Percentiles rank a stretch among this genome's conserved stretches.
Conservation (phyloP, 352 stramenopile genomes). For the Globisporangium paddicum region DNA sequence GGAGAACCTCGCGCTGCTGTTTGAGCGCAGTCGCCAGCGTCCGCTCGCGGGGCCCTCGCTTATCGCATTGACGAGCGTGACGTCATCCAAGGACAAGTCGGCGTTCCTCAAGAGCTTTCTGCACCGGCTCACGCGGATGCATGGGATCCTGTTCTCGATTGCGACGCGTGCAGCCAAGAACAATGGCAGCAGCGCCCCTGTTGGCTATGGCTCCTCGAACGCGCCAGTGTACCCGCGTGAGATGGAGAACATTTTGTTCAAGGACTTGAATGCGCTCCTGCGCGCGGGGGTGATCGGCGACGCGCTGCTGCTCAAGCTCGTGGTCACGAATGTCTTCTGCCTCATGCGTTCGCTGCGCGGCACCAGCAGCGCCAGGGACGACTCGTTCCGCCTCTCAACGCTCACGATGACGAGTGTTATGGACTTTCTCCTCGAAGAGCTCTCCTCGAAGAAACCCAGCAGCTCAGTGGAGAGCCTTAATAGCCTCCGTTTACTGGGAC, state of each 20-base stretch:
- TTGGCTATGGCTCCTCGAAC: constrained; percentile 1
- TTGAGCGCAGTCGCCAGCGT: constrained; percentile 83
- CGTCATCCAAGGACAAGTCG: constrained; percentile 69
- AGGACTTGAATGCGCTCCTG: constrained; percentile 54
- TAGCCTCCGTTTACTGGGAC: constrained; percentile 39
- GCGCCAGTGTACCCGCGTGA: constrained; percentile 45
- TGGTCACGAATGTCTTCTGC: constrained; percentile 80
- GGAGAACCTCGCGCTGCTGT: constrained; percentile 87
- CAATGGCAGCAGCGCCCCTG: not conserved
- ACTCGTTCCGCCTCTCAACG: constrained; percentile 55
- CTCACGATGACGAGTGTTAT: constrained; percentile 42
- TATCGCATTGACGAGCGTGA: constrained; percentile 27
- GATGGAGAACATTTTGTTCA: constrained; percentile 62
- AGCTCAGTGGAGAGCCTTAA: constrained; percentile 16
- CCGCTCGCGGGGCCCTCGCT: constrained; percentile 34
- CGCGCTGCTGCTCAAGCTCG: constrained; percentile 69
- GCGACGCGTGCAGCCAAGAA: constrained; percentile 19
- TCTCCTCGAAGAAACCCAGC: constrained; percentile 17
- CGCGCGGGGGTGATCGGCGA: constrained; percentile 61
- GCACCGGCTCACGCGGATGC: constrained; percentile 78
- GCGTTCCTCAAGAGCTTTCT: constrained; percentile 86
- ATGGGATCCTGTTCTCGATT: constrained; percentile 78
- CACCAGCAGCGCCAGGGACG: constrained; percentile 23
- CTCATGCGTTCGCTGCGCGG: constrained; percentile 30
- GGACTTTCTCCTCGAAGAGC: constrained; percentile 37